A percentile compares a stretch with the other conserved stretches of the same genome.
Evolutionary conservation across 225 moss, liverwort and hornwort species (phyloP).

Genomic region (Thuidium tamariscinum): DNA sequence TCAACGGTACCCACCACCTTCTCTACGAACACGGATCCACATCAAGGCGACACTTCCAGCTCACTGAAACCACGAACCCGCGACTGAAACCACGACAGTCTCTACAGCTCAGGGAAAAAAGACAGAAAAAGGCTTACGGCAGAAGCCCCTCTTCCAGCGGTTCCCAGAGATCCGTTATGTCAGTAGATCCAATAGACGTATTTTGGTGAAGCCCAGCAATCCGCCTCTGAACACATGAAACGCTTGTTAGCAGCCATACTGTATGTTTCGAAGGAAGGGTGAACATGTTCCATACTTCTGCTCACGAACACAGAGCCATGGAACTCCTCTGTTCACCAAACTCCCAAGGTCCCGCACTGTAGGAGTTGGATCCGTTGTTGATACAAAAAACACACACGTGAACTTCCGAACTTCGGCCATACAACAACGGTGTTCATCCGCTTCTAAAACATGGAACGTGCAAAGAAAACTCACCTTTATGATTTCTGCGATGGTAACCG

Average conservation of each 20-base stretch:
- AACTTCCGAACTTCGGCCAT: background rate
- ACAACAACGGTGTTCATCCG: background rate
- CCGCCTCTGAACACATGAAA: constrained; percentile 61
- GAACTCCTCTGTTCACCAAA: background rate
- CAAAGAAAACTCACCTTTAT: constrained; percentile 54
- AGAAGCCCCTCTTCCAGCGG: constrained; percentile 96
- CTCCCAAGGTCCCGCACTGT: background rate
- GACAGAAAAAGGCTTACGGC: constrained; percentile 50
- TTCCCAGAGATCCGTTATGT: constrained; percentile 95
- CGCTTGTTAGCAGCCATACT: background rate
- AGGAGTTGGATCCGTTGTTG: background rate
- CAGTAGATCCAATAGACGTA: constrained; percentile 96
- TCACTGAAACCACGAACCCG: background rate
- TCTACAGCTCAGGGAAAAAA: background rate
- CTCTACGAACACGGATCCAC: background rate
- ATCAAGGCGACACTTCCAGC: background rate
- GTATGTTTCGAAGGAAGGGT: background rate
- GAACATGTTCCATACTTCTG: background rate
- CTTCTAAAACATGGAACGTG: background rate
- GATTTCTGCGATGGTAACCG: constrained; percentile 97
- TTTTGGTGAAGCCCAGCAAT: constrained; percentile 98
- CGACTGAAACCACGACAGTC: background rate
- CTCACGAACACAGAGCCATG: background rate
- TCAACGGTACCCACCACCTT: background rate
- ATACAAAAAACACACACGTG: background rate